Evolutionary conservation across 2,329 filamentous ascomycete genomes (phyloP).

Genomic region (Neurospora crassa): DNA sequence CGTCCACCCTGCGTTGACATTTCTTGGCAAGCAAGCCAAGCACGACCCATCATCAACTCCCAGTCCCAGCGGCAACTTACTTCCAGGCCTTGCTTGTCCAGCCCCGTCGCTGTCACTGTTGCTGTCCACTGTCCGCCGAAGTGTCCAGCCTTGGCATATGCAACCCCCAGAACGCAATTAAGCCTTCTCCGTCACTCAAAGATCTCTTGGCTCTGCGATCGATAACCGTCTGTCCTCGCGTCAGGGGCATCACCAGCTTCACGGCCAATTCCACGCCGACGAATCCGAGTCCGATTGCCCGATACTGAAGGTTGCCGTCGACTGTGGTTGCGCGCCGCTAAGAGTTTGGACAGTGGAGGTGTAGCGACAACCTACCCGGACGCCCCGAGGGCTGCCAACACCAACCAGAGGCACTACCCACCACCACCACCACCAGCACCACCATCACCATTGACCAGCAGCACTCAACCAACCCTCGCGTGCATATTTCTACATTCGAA

Average conservation of each 20-base stretch:
- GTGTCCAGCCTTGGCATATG: constrained; percentile 23
- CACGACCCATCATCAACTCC: neutral
- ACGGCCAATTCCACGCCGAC: neutral
- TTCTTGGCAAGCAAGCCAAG: constrained; percentile 14
- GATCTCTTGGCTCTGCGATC: constrained; percentile 16
- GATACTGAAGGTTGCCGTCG: neutral
- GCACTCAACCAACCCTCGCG: neutral
- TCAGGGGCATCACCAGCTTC: neutral
- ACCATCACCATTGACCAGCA: neutral
- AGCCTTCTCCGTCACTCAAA: constrained; percentile 15
- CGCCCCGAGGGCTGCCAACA: neutral
- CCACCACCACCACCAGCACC: neutral
- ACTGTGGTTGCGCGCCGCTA: neutral
- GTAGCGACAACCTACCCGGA: neutral
- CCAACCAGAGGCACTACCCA: neutral
- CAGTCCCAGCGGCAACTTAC: neutral
- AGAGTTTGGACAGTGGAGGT: neutral
- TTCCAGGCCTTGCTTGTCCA: neutral
- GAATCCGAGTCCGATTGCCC: neutral
- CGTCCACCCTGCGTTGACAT: neutral
- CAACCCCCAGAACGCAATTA: constrained; percentile 14
- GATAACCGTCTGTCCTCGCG: neutral
- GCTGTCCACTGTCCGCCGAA: neutral
- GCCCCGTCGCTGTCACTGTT: neutral
- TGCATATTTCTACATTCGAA: neutral